These are phyloP conservation scores for Drechslerella dactyloides DNA, from an alignment of 2,329 filamentous ascomycete species.

Conservation along the genomic window DNA sequence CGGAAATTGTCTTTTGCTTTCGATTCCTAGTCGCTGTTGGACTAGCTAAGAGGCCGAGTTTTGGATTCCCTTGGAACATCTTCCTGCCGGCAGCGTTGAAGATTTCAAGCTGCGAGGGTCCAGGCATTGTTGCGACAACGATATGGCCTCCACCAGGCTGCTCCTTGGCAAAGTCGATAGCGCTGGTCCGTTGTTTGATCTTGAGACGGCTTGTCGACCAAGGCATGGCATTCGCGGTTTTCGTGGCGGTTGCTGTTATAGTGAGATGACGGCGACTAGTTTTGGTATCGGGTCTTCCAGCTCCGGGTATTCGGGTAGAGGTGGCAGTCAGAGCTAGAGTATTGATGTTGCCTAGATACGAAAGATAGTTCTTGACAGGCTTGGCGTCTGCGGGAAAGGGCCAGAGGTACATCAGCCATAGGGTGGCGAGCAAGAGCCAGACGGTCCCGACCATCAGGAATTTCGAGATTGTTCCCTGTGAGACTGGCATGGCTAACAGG, in stretches of 20 bases:
- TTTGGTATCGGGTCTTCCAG: background rate
- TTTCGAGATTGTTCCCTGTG: conserved; percentile 14
- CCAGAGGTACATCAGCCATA: conserved; percentile 22
- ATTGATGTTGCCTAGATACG: background rate
- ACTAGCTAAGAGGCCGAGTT: background rate
- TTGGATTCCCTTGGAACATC: background rate
- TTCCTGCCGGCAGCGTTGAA: background rate
- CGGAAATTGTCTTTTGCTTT: background rate
- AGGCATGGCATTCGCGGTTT: background rate
- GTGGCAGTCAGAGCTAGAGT: background rate
- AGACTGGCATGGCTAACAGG: conserved; percentile 16
- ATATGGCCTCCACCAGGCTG: background rate
- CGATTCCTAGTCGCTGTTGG: background rate
- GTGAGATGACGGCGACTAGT: background rate
- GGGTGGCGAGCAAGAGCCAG: conserved; percentile 17
- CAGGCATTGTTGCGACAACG: background rate
- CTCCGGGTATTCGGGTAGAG: background rate
- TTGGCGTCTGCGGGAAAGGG: background rate
- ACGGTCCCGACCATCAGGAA: conserved; percentile 8
- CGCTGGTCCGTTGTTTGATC: background rate
- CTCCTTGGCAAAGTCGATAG: background rate
- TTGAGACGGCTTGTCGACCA: background rate
- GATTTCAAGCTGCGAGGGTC: background rate
- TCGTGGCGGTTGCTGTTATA: background rate
- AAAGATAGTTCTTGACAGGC: background rate